Evolutionary conservation across 2,329 filamentous ascomycete species (phyloP).

Genomic region (Ascochyta clinopodiicola): DNA sequence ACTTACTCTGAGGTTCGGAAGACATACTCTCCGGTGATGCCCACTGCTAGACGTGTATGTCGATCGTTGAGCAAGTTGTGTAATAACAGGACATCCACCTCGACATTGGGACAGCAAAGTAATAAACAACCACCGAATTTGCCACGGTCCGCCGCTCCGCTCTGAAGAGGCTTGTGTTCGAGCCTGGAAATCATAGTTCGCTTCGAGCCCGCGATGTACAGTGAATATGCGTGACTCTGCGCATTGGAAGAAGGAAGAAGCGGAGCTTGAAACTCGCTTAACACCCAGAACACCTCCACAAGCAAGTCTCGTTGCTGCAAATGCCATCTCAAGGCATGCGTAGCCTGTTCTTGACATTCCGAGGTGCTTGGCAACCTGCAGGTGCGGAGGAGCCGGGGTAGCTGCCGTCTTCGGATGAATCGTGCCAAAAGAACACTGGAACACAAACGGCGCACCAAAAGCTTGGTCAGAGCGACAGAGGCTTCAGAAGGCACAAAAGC

Average conservation of each 20-base stretch:
- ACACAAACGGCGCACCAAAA: slow-evolving; percentile 1
- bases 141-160: slow-evolving; percentile 23
- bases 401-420: background rate
- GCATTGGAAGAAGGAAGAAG: slow-evolving; percentile 22
- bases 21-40: slow-evolving; percentile 36
- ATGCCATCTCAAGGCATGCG: slow-evolving; percentile 16
- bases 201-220: slow-evolving; percentile 12
- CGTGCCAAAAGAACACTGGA: background rate
- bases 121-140: slow-evolving; percentile 42
- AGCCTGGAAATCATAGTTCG: slow-evolving; percentile 23
- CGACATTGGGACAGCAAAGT: slow-evolving; percentile 35
- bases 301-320: slow-evolving; percentile 14
- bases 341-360: slow-evolving; percentile 27
- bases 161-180: slow-evolving; percentile 16
- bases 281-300: slow-evolving; percentile 21
- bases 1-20: slow-evolving; percentile 42
- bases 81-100: slow-evolving; percentile 31
- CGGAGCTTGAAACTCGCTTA: slow-evolving; percentile 42
- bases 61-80: slow-evolving; percentile 31
- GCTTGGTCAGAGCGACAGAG: slow-evolving; percentile 8
- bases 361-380: slow-evolving; percentile 32
- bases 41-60: slow-evolving; percentile 20
- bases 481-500: slow-evolving; percentile 3
- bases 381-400: slow-evolving; percentile 21
- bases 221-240: slow-evolving; percentile 20